These are phyloP conservation scores for Arthrobotrys pseudoclavata DNA, from an alignment of 2,329 filamentous ascomycete species.

Conservation along the genomic window DNA sequence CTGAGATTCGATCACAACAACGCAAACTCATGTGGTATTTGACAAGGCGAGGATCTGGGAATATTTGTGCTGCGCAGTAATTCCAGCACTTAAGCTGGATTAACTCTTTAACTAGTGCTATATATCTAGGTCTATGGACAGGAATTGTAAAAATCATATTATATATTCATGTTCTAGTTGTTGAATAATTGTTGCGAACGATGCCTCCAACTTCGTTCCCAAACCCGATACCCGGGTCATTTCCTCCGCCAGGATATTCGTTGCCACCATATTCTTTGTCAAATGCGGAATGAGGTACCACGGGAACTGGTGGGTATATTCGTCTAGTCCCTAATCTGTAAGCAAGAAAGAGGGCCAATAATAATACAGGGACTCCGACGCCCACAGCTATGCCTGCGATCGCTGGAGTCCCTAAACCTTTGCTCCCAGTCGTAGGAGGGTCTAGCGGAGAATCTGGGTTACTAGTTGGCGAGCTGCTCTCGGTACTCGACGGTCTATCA, in stretches of 20 bases:
- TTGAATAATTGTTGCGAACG: not conserved
- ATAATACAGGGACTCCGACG: conserved; percentile 4
- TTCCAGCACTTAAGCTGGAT: too few species aligned
- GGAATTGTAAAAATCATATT: too few species aligned
- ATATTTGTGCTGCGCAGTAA: not conserved
- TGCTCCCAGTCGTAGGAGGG: not conserved
- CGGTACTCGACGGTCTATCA: not conserved
- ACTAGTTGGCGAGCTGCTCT: not conserved
- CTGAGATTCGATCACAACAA: not conserved
- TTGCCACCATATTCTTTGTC: conserved; percentile 14
- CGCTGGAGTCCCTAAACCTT: not conserved
- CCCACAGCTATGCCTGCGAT: conserved; percentile 12
- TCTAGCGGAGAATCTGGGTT: not conserved
- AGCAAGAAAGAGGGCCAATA: not conserved
- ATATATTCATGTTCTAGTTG: not conserved
- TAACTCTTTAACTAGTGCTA: not conserved
- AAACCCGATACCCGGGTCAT: conserved; percentile 13
- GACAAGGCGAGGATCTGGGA: not conserved
- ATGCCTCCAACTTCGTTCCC: conserved; percentile 23
- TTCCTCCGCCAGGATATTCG: conserved; percentile 1
- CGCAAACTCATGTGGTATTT: conserved; percentile 14
- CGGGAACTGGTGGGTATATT: not conserved
- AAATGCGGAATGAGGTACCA: conserved; percentile 5
- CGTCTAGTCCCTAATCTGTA: conserved; percentile 1
- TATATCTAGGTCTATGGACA: not conserved